Evolutionary conservation across 176 grass and related monocot species (phyloP).

Genomic region (Rhipidocladum racemiflorum): DNA sequence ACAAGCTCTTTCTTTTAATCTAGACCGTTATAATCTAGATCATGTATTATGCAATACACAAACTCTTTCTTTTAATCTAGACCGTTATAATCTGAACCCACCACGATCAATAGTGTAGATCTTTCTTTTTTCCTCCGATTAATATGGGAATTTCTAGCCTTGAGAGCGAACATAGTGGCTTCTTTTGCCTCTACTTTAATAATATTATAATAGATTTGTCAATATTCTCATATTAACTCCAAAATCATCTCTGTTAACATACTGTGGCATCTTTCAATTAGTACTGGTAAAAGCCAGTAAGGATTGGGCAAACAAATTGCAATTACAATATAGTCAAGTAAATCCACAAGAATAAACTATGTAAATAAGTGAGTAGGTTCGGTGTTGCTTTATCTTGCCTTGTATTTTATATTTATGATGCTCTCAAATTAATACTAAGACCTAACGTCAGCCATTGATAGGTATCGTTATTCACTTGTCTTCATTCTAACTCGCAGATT

Average conservation of each 20-base stretch:
- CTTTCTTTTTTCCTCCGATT: too few relatives aligned
- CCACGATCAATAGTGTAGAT: too few relatives aligned
- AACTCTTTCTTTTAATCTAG: too few relatives aligned
- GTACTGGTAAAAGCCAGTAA: background rate
- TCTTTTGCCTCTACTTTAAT: too few relatives aligned
- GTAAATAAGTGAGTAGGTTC: background rate
- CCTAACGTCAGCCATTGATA: background rate
- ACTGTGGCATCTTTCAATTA: conserved; percentile 2
- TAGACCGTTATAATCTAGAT: too few relatives aligned
- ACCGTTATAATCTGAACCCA: too few relatives aligned
- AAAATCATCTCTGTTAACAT: background rate
- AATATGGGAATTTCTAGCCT: too few relatives aligned
- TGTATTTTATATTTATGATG: background rate
- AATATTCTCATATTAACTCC: background rate
- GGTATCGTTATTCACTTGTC: background rate
- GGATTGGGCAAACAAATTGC: background rate
- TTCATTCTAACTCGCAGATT: background rate
- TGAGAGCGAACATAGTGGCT: too few relatives aligned
- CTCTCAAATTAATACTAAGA: background rate
- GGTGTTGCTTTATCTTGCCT: background rate
- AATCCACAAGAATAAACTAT: background rate
- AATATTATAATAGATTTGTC: too few relatives aligned
- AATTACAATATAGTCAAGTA: background rate
- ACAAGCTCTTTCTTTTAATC: too few relatives aligned
- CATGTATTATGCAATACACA: too few relatives aligned